Conservation (phyloP, 176 grass and related monocot species). For the Bolboschoenus planiculmis region DNA sequence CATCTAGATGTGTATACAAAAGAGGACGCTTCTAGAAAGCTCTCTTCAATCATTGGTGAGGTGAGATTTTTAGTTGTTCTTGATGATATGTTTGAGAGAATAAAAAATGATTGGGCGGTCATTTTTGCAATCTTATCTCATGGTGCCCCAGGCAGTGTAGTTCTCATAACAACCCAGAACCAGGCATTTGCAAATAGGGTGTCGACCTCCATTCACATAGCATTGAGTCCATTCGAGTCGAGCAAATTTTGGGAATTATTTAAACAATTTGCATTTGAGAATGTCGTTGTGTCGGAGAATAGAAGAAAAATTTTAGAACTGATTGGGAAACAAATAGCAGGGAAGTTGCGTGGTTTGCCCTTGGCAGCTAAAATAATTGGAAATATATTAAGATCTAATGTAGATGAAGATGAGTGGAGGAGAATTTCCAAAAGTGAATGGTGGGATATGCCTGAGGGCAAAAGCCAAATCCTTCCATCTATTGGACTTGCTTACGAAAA, state of each 20-base stretch:
- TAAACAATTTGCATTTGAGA: slow-evolving; percentile 4
- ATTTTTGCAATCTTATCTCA: background rate
- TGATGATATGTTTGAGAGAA: background rate
- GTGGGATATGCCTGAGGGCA: slow-evolving; percentile 25
- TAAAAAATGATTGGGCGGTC: background rate
- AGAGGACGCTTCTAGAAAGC: background rate
- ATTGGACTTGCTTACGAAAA: slow-evolving; percentile 26
- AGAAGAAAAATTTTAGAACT: background rate
- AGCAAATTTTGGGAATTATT: slow-evolving; percentile 21
- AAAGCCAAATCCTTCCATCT: slow-evolving; percentile 19
- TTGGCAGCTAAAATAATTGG: slow-evolving; percentile 15
- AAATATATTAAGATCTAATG: background rate
- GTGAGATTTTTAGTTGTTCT: background rate
- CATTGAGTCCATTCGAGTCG: slow-evolving; percentile 1
- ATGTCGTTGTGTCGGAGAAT: background rate
- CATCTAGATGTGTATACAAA: background rate
- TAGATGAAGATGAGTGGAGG: slow-evolving; percentile 13
- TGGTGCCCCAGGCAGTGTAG: slow-evolving; percentile 4
- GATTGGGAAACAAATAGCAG: slow-evolving; percentile 3
- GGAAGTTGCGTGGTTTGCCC: slow-evolving; percentile 23
- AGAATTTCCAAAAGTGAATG: slow-evolving; percentile 26
- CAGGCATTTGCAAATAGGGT: slow-evolving; percentile 17
- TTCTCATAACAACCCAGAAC: slow-evolving; percentile 32
- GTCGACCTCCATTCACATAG: slow-evolving; percentile 11
- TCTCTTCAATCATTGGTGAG: background rate